Conservation (phyloP, 2,329 filamentous ascomycete genomes). For the Fusarium sororula region DNA sequence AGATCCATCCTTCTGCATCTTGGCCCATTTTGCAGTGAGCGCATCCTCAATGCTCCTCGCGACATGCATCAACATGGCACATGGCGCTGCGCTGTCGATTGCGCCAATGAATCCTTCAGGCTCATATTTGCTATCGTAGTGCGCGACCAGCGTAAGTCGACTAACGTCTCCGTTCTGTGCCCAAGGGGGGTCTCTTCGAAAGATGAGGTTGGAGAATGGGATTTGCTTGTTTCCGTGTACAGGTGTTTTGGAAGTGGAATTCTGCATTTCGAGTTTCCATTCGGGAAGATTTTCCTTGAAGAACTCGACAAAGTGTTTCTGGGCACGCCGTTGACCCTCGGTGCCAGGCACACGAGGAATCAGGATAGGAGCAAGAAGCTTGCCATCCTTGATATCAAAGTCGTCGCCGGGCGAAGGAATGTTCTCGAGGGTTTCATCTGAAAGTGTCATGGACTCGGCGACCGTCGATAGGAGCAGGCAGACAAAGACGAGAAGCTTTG, state of each 20-base stretch:
- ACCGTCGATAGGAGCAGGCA: constrained; percentile 39
- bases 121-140: constrained; percentile 87
- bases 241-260: constrained; percentile 87
- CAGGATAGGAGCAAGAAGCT: constrained; percentile 85
- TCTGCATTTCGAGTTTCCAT: constrained; percentile 87
- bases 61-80: constrained; percentile 90
- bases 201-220: constrained; percentile 87
- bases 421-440: constrained; percentile 75
- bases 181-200: constrained; percentile 89
- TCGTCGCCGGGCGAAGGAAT: constrained; percentile 78
- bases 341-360: constrained; percentile 90
- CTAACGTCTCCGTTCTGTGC: constrained; percentile 76
- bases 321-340: constrained; percentile 74
- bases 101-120: constrained; percentile 92
- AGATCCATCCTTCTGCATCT: constrained; percentile 70
- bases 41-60: constrained; percentile 82
- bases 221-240: constrained; percentile 74
- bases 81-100: constrained; percentile 92
- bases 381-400: constrained; percentile 80
- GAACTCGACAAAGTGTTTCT: constrained; percentile 85
- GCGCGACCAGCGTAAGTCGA: constrained; percentile 86
- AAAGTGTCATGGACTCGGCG: constrained; percentile 64
- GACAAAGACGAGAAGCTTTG: constrained; percentile 31
- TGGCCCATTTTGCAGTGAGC: constrained; percentile 82
- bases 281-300: constrained; percentile 77